phyloP scores from a whole-genome alignment of 2,329 filamentous ascomycete species.

The Juglanconis juglandina region DNA sequence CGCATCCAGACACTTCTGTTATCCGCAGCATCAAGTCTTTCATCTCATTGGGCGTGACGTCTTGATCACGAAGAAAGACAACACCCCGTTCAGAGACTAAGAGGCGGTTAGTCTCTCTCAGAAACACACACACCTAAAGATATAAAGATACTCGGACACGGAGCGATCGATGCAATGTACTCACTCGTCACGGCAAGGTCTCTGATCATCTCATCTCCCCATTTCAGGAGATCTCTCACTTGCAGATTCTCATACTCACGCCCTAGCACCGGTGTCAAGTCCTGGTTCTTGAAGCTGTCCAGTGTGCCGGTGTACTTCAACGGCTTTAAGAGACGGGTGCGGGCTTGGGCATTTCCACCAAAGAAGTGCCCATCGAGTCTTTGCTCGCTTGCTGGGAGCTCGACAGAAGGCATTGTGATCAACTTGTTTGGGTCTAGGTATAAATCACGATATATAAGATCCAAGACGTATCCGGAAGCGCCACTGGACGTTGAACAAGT shows the following conservation, averaged over 20 bases:
- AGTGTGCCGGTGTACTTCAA: constrained; percentile 36
- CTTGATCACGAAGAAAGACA: constrained; percentile 47
- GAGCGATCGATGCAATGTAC: constrained; percentile 1
- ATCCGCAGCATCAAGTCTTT: constrained; percentile 42
- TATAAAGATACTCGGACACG: neutral
- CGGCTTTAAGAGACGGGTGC: constrained; percentile 20
- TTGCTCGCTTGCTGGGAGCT: constrained; percentile 13
- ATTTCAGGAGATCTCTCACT: constrained; percentile 26
- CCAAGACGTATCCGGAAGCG: too few relatives aligned
- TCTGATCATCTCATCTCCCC: constrained; percentile 29
- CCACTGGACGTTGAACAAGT: too few relatives aligned
- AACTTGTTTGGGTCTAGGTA: too few relatives aligned
- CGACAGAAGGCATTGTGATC: constrained; percentile 34
- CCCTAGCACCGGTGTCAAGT: constrained; percentile 32
- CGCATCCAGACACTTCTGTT: constrained; percentile 40
- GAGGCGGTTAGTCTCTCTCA: constrained; percentile 5
- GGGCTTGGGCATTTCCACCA: constrained; percentile 25
- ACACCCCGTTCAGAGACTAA: constrained; percentile 46
- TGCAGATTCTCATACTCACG: constrained; percentile 31
- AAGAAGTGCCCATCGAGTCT: constrained; percentile 21
- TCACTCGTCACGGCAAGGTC: constrained; percentile 30
- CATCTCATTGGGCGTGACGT: constrained; percentile 42
- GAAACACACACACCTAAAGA: neutral
- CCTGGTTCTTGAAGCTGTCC: constrained; percentile 34
- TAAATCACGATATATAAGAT: too few relatives aligned